A percentile compares a stretch with the other conserved stretches of the same genome.
phyloP scores from a whole-genome alignment of 2,329 filamentous ascomycete species.

The Fusarium bactridioides region DNA sequence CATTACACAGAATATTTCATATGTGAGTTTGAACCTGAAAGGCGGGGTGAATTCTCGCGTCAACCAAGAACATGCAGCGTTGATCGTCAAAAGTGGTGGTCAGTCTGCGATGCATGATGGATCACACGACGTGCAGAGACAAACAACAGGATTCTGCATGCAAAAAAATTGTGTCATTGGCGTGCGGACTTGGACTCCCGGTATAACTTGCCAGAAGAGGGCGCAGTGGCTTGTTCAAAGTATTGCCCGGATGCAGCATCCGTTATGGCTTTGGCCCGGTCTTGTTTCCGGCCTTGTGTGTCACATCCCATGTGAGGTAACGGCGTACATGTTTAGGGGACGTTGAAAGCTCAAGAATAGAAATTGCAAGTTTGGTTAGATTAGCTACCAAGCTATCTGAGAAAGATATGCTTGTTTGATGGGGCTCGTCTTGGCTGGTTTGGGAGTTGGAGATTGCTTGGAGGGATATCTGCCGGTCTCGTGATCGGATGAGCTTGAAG shows the following conservation, averaged over 20 bases:
- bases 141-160: not conserved
- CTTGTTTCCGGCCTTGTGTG: not conserved
- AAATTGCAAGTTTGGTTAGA: not conserved
- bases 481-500: not conserved
- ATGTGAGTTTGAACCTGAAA: not conserved
- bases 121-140: slow-evolving; percentile 15
- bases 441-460: not conserved
- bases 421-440: not conserved
- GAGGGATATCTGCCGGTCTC: not conserved
- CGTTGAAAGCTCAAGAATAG: not conserved
- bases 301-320: not conserved
- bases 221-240: not conserved
- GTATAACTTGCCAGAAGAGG: not conserved
- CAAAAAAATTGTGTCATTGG: not conserved
- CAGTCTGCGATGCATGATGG: not conserved
- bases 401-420: not conserved
- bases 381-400: not conserved
- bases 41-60: not conserved
- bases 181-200: not conserved
- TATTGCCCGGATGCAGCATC: not conserved
- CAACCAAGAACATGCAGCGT: not conserved
- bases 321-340: not conserved
- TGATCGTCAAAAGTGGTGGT: not conserved
- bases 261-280: not conserved
- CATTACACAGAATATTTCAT: not conserved